Conservation (phyloP, 331 rosid species). For the Rhamnella rubrinervis region DNA sequence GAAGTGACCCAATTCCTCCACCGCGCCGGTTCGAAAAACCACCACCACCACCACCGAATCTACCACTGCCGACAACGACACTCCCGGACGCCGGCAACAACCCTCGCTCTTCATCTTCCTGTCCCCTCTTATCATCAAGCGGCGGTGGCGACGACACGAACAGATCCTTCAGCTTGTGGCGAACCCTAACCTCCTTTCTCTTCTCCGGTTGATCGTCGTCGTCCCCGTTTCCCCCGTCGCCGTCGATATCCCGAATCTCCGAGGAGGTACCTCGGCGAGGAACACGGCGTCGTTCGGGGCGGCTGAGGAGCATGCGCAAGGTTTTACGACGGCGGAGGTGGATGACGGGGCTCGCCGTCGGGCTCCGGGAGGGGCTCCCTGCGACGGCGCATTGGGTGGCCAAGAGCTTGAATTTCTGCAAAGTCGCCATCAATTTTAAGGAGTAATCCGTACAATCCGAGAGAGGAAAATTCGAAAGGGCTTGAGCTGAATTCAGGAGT, state of each 20-base stretch:
- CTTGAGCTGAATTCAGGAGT: not conserved
- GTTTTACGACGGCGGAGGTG: slow-evolving; percentile 84
- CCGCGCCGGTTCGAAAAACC: slow-evolving; percentile 38
- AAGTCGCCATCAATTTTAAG: slow-evolving; percentile 40
- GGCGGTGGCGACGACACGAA: slow-evolving; percentile 71
- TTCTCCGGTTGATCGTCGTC: slow-evolving; percentile 31
- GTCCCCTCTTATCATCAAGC: slow-evolving; percentile 35
- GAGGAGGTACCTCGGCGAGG: slow-evolving; percentile 29
- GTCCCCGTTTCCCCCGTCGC: not conserved
- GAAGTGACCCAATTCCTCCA: slow-evolving; percentile 30
- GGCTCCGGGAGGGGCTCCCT: slow-evolving; percentile 62
- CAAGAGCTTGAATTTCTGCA: slow-evolving; percentile 73
- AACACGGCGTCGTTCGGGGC: slow-evolving; percentile 54
- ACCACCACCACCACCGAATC: slow-evolving; percentile 13
- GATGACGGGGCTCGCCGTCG: slow-evolving; percentile 65
- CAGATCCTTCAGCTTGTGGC: slow-evolving; percentile 71
- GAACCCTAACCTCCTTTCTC: slow-evolving; percentile 41
- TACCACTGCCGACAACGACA: slow-evolving; percentile 3
- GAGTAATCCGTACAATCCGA: not conserved
- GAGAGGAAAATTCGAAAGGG: too few relatives aligned
- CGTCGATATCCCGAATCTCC: slow-evolving; percentile 20
- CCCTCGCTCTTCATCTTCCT: slow-evolving; percentile 24
- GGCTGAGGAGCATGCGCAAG: slow-evolving; percentile 66
- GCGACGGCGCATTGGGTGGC: slow-evolving; percentile 74
- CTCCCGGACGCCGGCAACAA: slow-evolving; percentile 27